Evolutionary conservation across 2,329 filamentous ascomycete genomes (phyloP).

Genomic region (Clathrospora elynae): DNA sequence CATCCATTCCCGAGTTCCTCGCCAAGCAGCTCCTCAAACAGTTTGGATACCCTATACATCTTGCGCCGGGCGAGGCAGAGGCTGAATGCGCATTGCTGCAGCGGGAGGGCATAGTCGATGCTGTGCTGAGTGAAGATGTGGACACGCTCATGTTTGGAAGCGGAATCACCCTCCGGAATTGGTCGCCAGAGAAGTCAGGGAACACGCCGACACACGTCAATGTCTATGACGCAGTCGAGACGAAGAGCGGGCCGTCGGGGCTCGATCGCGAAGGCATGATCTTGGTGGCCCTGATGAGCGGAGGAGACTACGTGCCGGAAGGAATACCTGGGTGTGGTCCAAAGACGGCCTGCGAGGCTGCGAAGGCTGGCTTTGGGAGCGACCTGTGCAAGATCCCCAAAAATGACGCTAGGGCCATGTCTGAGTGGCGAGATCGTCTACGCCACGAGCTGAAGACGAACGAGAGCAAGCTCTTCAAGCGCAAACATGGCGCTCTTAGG

Average conservation of each 20-base stretch:
- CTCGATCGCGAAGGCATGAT: conserved; percentile 90
- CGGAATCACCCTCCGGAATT: conserved; percentile 76
- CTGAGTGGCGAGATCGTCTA: conserved; percentile 73
- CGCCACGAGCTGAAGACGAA: conserved; percentile 81
- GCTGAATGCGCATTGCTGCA: conserved; percentile 93
- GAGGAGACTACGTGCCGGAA: conserved; percentile 89
- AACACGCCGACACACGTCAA: conserved; percentile 83
- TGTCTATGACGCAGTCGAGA: conserved; percentile 70
- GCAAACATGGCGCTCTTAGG: conserved; percentile 71
- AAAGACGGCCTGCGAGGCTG: conserved; percentile 87
- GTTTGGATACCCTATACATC: conserved; percentile 83
- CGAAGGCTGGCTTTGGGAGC: conserved; percentile 81
- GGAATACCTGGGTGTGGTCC: conserved; percentile 87
- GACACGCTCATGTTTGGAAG: conserved; percentile 98
- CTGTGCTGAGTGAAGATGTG: conserved; percentile 93
- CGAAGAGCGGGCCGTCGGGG: conserved; percentile 60
- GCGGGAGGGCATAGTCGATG: conserved; percentile 71
- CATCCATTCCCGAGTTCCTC: conserved; percentile 71
- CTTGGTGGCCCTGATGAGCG: conserved; percentile 89
- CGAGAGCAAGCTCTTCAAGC: conserved; percentile 77
- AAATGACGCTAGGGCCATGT: conserved; percentile 64
- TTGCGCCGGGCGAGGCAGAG: conserved; percentile 92
- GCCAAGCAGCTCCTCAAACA: conserved; percentile 83
- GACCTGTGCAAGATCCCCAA: conserved; percentile 70
- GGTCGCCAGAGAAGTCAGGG: conserved; percentile 73